phyloP scores from a whole-genome alignment of 2,329 filamentous ascomycete species.

The Didymella pomorum region DNA sequence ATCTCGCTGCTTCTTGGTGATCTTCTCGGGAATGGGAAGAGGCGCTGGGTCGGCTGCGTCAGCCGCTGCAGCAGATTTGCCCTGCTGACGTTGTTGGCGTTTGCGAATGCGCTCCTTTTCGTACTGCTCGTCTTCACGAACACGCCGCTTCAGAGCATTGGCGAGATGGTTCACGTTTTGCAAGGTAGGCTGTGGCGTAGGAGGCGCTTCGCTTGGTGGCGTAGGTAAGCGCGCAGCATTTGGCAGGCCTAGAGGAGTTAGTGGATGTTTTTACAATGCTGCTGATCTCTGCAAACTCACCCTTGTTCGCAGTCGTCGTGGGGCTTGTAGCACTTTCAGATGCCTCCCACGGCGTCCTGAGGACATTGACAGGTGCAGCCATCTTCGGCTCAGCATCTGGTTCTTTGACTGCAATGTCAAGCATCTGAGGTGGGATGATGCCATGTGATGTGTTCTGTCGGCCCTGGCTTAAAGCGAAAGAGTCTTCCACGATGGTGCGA shows the following conservation, averaged over 20 bases:
- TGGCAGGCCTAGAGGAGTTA: constrained; percentile 38
- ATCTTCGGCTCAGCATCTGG: constrained; percentile 51
- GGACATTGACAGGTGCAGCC: constrained; percentile 49
- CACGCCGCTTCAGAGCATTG: constrained; percentile 51
- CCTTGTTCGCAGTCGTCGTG: constrained; percentile 55
- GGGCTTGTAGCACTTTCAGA: constrained; percentile 63
- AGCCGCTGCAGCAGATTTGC: constrained; percentile 36
- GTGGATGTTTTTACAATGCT: not conserved
- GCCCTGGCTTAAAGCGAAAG: constrained; percentile 72
- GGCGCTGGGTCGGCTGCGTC: constrained; percentile 37
- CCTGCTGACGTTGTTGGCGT: constrained; percentile 53
- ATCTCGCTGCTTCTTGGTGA: constrained; percentile 88
- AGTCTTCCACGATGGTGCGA: constrained; percentile 78
- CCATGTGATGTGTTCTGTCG: constrained; percentile 83
- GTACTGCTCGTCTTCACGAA: constrained; percentile 66
- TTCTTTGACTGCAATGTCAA: constrained; percentile 70
- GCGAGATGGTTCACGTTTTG: constrained; percentile 67
- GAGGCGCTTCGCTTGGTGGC: constrained; percentile 57
- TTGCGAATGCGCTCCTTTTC: constrained; percentile 70
- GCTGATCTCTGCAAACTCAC: constrained; percentile 25
- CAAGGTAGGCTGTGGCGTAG: constrained; percentile 59
- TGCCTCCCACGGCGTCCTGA: constrained; percentile 53
- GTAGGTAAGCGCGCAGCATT: constrained; percentile 55
- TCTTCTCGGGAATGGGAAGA: constrained; percentile 53
- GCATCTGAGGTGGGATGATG: constrained; percentile 77